phyloP scores from a whole-genome alignment of 2,329 filamentous ascomycete genomes.

The Acephala macrosclerotiorum region DNA sequence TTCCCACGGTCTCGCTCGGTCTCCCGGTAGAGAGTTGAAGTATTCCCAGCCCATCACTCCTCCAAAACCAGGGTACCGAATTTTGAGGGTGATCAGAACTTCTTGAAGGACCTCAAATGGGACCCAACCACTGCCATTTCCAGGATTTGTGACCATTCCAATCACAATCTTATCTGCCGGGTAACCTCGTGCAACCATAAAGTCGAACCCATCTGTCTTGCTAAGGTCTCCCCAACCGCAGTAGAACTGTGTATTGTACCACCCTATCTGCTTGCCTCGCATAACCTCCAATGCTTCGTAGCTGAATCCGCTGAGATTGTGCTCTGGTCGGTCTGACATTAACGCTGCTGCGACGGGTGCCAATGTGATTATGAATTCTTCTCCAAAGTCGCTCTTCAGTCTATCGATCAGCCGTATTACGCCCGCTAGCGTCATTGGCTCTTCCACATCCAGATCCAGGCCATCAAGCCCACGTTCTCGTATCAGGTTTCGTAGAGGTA shows the following conservation, averaged over 20 bases:
- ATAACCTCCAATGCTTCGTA: constrained; percentile 78
- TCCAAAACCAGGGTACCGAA: constrained; percentile 74
- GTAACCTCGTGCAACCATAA: constrained; percentile 71
- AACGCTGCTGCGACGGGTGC: constrained; percentile 83
- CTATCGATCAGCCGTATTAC: constrained; percentile 72
- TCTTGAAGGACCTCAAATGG: constrained; percentile 62
- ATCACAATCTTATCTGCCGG: constrained; percentile 76
- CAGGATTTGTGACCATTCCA: constrained; percentile 80
- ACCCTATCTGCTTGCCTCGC: constrained; percentile 71
- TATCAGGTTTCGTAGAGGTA: constrained; percentile 71
- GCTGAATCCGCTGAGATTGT: constrained; percentile 82
- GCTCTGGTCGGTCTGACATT: constrained; percentile 57
- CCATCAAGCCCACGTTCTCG: constrained; percentile 69
- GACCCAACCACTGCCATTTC: constrained; percentile 75
- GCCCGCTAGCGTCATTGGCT: constrained; percentile 72
- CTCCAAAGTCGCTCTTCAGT: constrained; percentile 73
- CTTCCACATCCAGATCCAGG: constrained; percentile 82
- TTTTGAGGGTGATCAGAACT: constrained; percentile 63
- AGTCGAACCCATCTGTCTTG: constrained; percentile 56
- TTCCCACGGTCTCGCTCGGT: constrained; percentile 69
- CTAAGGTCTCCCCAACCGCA: constrained; percentile 71
- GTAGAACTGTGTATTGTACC: constrained; percentile 95
- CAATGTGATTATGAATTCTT: constrained; percentile 77
- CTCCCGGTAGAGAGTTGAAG: constrained; percentile 80
- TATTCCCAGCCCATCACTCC: constrained; percentile 97